Base-by-base conservation (phyloP, 2,329 filamentous ascomycete species). In the Samsoniella hepiali region DNA sequence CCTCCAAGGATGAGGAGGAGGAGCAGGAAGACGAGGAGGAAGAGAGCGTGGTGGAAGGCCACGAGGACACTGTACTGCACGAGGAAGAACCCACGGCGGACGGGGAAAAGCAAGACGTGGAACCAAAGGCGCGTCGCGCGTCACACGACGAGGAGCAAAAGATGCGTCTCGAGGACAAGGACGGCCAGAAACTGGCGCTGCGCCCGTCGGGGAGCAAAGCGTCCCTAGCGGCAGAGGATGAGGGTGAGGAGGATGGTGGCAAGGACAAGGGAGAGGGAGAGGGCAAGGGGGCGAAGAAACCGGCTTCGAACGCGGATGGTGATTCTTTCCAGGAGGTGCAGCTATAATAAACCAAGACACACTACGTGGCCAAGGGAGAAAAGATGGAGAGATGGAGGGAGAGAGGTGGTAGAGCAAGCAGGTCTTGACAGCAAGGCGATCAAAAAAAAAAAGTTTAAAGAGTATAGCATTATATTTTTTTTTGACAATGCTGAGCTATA, bases 271-370 rank as follows among this genome's bases (percentile, higher is more conserved):
- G 71, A n/a, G 75, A 76, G 22, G 22, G 22, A 9, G 72, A 74
- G 6, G 74, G 38, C 3, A 27, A 76, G 13, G 71, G 44, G 10
- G 36, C 8, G 17, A 73, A 75, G 54, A 81, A 79, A 66, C 74
- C 78, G 0, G 75, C 77, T 17, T 74, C 77, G 49, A 83, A 82
- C 7, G 80, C 84, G 22, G 84, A 86, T 66, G 81, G 82, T 0
- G 79, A 80, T 5, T 84, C 84, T n/a, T 88, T 88, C 73, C 85
- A 88, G 69, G 84, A 88, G 68, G 85, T 88, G 54, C 84, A 83
- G 65, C 75, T 88, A 69, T 88, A 77, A 69, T 38, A 1, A 3
- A 40, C 38, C 4, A 3, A 9, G 38, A 15, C 38, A 40, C 22
- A 38, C 36, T 22, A 11, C 8, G 36, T 9, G 36, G 36, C 36